A percentile compares a stretch with the other conserved stretches of the same genome.
Conservation (phyloP, 2,329 filamentous ascomycete species). For the Fusarium continuum region DNA sequence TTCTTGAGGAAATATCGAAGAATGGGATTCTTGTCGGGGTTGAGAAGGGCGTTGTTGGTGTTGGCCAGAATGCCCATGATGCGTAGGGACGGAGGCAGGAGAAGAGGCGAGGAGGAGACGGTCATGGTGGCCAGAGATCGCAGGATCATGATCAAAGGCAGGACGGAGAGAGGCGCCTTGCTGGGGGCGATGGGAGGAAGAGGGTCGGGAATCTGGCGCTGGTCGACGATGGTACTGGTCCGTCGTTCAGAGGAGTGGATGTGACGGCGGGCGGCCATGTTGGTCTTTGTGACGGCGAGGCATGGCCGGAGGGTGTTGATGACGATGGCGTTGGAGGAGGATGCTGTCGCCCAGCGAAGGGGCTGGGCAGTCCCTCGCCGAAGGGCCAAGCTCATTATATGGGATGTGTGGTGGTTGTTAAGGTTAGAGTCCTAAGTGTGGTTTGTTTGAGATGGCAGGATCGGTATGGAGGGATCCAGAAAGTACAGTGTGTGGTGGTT, state of each 20-base stretch:
- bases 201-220: constrained; percentile 45
- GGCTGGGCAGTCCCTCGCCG: constrained; percentile 41
- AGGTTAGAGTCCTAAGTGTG: constrained; percentile 8
- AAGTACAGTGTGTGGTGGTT: not conserved
- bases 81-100: constrained; percentile 75
- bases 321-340: constrained; percentile 26
- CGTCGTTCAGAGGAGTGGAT: constrained; percentile 52
- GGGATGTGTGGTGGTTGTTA: constrained; percentile 9
- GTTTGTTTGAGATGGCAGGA: constrained; percentile 12
- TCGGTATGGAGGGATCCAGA: constrained; percentile 33
- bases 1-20: constrained; percentile 76
- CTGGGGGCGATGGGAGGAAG: constrained; percentile 41
- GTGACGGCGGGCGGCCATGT: constrained; percentile 37
- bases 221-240: constrained; percentile 48
- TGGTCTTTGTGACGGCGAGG: constrained; percentile 31
- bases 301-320: constrained; percentile 35
- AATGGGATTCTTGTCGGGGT: constrained; percentile 78
- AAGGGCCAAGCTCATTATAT: constrained; percentile 42
- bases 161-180: constrained; percentile 66
- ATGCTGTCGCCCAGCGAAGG: constrained; percentile 38
- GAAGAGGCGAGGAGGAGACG: constrained; percentile 74
- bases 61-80: constrained; percentile 76
- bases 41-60: constrained; percentile 71
- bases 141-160: constrained; percentile 72
- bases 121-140: constrained; percentile 75